Evolutionary conservation across 2,329 filamentous ascomycete genomes (phyloP).

Genomic region (Trichoderma sp.): DNA sequence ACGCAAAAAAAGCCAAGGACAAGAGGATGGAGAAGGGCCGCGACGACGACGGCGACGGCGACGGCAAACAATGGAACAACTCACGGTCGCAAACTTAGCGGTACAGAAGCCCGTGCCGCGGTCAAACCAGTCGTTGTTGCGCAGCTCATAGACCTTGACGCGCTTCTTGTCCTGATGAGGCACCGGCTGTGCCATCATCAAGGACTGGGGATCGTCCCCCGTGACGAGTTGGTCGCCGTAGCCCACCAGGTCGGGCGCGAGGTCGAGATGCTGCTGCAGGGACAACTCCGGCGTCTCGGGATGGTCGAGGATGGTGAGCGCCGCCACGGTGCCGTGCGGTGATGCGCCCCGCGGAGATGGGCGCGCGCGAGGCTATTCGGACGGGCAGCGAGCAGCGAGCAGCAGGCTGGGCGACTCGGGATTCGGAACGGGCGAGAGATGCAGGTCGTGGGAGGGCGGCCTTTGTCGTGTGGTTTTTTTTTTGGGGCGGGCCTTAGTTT

Average conservation of each 20-base stretch:
- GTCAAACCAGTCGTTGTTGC: constrained; percentile 99
- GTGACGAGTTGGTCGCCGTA: constrained; percentile 50
- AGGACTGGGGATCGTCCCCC: constrained; percentile 60
- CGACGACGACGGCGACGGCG: background rate
- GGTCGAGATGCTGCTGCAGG: constrained; percentile 61
- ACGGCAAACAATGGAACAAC: constrained; percentile 37
- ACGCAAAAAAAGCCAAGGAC: background rate
- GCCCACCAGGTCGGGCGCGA: constrained; percentile 54
- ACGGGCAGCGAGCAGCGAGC: background rate
- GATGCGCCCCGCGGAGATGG: constrained; percentile 32
- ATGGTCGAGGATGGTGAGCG: constrained; percentile 57
- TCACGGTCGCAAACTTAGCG: constrained; percentile 72
- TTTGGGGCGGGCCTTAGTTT: background rate
- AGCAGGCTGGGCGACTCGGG: constrained; percentile 9
- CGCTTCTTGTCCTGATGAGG: constrained; percentile 72
- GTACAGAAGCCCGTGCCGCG: constrained; percentile 94
- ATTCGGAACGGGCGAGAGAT: constrained; percentile 26
- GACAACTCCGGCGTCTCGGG: constrained; percentile 57
- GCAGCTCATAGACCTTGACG: constrained; percentile 98
- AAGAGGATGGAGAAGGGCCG: background rate
- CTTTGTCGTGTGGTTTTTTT: background rate
- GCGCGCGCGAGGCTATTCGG: constrained; percentile 26
- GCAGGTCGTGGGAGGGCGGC: background rate
- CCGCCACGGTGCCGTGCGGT: constrained; percentile 52
- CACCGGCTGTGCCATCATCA: constrained; percentile 72